Evolutionary conservation across 768 basidiomycete genomes (phyloP).

Genomic region (Pisolithus microcarpus): DNA sequence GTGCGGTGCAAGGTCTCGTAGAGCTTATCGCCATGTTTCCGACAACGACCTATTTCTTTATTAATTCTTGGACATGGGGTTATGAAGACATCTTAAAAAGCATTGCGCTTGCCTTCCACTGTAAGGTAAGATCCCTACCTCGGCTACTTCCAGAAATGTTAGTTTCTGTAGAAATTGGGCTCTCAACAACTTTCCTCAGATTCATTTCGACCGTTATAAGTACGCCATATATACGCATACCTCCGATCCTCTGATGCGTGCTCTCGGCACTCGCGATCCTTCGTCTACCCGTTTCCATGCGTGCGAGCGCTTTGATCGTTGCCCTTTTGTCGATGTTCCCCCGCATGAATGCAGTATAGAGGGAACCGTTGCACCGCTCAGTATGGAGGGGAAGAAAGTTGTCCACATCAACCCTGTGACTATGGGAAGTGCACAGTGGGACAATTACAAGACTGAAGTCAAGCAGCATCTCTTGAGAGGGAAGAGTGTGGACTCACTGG

Average conservation of each 20-base stretch:
- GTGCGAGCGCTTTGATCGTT: conserved; percentile 79
- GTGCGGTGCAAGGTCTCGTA: conserved; percentile 60
- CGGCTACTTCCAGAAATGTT: background rate
- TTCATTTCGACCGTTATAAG: conserved; percentile 92
- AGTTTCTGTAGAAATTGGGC: background rate
- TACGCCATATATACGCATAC: conserved; percentile 50
- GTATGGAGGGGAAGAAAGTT: conserved; percentile 46
- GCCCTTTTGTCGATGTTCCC: conserved; percentile 49
- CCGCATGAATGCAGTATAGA: conserved; percentile 10
- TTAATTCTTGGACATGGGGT: conserved; percentile 95
- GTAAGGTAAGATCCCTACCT: conserved; percentile 36
- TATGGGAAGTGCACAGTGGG: conserved; percentile 54
- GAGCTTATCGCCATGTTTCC: conserved; percentile 67
- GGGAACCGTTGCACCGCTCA: conserved; percentile 22
- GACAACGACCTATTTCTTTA: conserved; percentile 63
- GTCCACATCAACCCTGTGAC: conserved; percentile 82
- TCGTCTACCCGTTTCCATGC: conserved; percentile 81
- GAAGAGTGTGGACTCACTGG: conserved; percentile 56
- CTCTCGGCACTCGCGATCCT: conserved; percentile 55
- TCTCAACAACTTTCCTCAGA: conserved; percentile 32
- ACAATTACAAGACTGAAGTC: conserved; percentile 41
- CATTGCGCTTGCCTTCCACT: conserved; percentile 57
- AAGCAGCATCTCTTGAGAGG: conserved; percentile 33
- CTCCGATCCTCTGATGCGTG: conserved; percentile 54
- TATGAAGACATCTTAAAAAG: conserved; percentile 88